Evolutionary conservation across 2,329 filamentous ascomycete species (phyloP).

Genomic region (Tolypocladium tundrense): DNA sequence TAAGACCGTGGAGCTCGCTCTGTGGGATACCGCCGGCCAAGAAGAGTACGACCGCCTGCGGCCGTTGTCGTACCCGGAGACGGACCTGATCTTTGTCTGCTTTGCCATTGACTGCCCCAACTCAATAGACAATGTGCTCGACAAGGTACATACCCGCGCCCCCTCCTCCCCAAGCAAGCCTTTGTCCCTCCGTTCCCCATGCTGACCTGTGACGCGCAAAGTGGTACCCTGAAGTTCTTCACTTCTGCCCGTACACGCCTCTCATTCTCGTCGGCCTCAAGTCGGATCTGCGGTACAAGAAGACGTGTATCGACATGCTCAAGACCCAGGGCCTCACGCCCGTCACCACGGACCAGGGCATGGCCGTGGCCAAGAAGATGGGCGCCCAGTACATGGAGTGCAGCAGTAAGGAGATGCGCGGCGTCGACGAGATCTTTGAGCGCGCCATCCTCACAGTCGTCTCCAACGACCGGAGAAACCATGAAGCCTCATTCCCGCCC

Average conservation of each 20-base stretch:
- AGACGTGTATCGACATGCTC: conserved; percentile 95
- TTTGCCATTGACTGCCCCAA: conserved; percentile 99
- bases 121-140: conserved; percentile 94
- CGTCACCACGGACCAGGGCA: conserved; percentile 83
- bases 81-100: conserved; percentile 95
- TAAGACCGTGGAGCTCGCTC: conserved; percentile 89
- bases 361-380: conserved; percentile 86
- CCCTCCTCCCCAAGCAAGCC: background rate
- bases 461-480: conserved; percentile 61
- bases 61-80: conserved; percentile 94
- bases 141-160: conserved; percentile 59
- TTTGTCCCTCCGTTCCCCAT: background rate
- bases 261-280: conserved; percentile 94
- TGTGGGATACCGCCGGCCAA: conserved; percentile 98
- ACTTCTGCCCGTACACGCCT: conserved; percentile 96
- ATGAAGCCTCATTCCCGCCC: conserved; percentile 36
- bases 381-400: conserved; percentile 94
- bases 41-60: conserved; percentile 96
- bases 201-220: conserved; percentile 24
- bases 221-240: conserved; percentile 99
- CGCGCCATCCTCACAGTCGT: conserved; percentile 84
- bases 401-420: conserved; percentile 93
- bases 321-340: conserved; percentile 96
- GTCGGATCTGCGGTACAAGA: conserved; percentile 90
- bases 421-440: conserved; percentile 95